Base-by-base conservation (phyloP, 768 basidiomycete species). In the Pholiota microspora region DNA sequence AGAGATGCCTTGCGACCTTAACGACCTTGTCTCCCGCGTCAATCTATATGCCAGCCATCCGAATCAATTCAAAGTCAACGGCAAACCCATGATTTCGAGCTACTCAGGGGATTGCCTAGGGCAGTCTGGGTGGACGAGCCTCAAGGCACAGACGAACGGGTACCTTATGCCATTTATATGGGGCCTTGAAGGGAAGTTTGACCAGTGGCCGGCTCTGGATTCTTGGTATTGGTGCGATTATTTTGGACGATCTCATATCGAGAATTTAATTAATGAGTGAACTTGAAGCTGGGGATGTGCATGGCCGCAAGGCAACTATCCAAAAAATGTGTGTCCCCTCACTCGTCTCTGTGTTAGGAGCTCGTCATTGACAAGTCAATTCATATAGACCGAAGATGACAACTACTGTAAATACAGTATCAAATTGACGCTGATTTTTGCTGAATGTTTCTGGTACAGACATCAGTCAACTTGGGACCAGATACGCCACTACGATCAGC, bases 81-180 rank as follows among this genome's bases (percentile, higher is more conserved):
- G 77, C 9, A 80, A 78, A 62, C 70, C 75, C 3, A 75, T 88
- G 60, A 76, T 86, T 2, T 84, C 83, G 7, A 85, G 84, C 18
- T 89, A 81, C 62, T 71, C 74, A 48, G 87, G 82, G 35, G 81
- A 80, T 59, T 81, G 79, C 35, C 77, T 89, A 51, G 85, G 86
- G 3, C 73, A 76, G 49, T 69, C 56, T 2, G 78, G 77, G 28
- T 80, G 79, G 79, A 65, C 64, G 60, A 64, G 58, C 51, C 66
- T 80, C 57, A 75, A 80, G 76, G 74, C 60, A 71, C 75, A 78
- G 57, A 77, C 71, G 12, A 69, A 69, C 38, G 76, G 70, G 9
- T 79, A 75, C 62, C 42, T 77, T 29, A 74, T 81, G 80, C 75
- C 88, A 65, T 78, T 81, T 64, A 63, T 90, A 70, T 73, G 78